Percentiles rank a stretch among this genome's conserved stretches.
Evolutionary conservation across 176 grass and related monocot species (phyloP).

Genomic region (sorghum (Sorghum bicolor)): DNA sequence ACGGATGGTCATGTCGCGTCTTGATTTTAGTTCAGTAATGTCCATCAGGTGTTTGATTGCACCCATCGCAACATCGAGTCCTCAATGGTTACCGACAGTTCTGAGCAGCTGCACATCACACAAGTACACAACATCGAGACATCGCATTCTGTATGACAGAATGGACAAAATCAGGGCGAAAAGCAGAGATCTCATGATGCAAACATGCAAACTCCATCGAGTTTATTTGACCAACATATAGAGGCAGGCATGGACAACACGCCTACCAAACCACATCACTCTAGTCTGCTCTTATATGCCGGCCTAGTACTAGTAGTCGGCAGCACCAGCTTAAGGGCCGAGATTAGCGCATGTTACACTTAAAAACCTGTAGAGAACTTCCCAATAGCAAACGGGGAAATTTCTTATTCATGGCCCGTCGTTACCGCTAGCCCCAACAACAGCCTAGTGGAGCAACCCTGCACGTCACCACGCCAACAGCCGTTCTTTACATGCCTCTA

Average conservation of each 20-base stretch:
- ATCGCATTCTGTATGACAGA: background rate
- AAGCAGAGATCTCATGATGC: background rate
- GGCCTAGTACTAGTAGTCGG: background rate
- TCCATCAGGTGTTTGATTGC: conserved; percentile 10
- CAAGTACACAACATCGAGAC: background rate
- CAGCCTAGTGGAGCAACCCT: background rate
- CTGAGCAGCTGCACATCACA: background rate
- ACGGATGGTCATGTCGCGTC: background rate
- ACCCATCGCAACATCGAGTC: conserved; percentile 8
- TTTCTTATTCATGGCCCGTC: background rate
- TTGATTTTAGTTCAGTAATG: conserved; percentile 26
- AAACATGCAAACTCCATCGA: background rate
- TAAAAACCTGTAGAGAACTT: background rate
- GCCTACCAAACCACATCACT: background rate
- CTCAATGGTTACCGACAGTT: conserved; percentile 24
- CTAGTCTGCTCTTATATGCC: background rate
- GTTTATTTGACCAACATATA: conserved; percentile 20
- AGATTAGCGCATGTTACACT: background rate
- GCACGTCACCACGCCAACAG: background rate
- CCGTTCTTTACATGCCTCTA: background rate
- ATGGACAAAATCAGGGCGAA: background rate
- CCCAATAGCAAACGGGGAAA: background rate
- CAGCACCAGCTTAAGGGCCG: background rate
- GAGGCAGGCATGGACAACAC: background rate
- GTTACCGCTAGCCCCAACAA: background rate